phyloP scores from a whole-genome alignment of 257 asterid genomes.

The Lycium barbarum region DNA sequence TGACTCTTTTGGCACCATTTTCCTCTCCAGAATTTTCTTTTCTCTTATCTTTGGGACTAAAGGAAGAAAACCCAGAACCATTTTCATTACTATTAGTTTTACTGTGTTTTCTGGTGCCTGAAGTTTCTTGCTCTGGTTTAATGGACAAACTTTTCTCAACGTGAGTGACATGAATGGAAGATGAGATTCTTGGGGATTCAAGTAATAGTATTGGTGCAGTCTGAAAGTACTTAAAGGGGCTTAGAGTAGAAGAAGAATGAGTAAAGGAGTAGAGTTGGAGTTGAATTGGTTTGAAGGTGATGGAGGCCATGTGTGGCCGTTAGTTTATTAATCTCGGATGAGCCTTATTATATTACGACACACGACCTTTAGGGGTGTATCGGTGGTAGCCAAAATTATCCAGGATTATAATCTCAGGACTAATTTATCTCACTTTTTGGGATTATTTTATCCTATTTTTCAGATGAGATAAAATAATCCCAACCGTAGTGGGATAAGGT shows the following conservation, averaged over 20 bases:
- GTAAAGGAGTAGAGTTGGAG: constrained; percentile 56
- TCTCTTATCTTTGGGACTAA: constrained; percentile 33
- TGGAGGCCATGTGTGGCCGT: constrained; percentile 63
- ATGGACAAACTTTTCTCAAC: constrained; percentile 41
- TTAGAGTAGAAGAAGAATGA: constrained; percentile 39
- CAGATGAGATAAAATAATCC: too few species aligned
- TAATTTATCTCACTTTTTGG: too few species aligned
- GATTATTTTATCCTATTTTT: too few species aligned
- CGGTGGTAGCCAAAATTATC: too few species aligned
- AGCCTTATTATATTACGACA: too few species aligned
- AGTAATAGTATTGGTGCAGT: too few species aligned
- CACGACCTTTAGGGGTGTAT: too few species aligned
- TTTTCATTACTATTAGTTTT: constrained; percentile 35
- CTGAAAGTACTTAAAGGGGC: constrained; percentile 35
- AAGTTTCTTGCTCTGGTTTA: constrained; percentile 33
- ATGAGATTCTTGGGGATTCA: constrained; percentile 22
- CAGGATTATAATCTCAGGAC: too few species aligned
- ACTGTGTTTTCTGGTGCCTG: constrained; percentile 35
- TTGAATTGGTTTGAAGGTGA: constrained; percentile 55
- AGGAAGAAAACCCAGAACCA: constrained; percentile 53
- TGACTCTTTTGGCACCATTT: constrained; percentile 49
- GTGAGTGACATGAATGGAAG: constrained; percentile 39
- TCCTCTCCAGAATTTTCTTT: constrained; percentile 34
- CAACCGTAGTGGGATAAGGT: too few species aligned
- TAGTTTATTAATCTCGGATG: background rate